These are phyloP conservation scores for Suhomyces kilbournensis DNA, from an alignment of 805 yeast species.

Conservation along the genomic window DNA sequence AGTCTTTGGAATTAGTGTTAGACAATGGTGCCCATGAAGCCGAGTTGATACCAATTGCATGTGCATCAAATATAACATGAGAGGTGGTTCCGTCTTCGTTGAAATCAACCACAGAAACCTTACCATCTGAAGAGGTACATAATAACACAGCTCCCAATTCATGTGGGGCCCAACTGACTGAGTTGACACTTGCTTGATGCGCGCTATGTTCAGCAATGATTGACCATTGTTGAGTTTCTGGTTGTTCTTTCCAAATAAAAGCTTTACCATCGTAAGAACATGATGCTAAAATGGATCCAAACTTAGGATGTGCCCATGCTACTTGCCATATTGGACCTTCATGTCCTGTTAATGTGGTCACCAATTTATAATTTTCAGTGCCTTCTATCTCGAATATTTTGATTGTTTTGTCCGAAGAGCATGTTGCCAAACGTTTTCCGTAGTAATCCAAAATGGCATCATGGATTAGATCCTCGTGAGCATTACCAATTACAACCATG, in stretches of 20 bases:
- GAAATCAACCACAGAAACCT: conserved; percentile 85
- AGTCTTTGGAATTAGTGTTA: conserved; percentile 24
- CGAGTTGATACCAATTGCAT: conserved; percentile 89
- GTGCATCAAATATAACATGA: conserved; percentile 69
- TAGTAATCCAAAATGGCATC: conserved; percentile 97
- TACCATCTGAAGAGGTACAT: conserved; percentile 92
- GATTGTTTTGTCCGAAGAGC: conserved; percentile 94
- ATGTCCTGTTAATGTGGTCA: conserved; percentile 87
- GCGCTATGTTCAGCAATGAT: conserved; percentile 81
- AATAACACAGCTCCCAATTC: conserved; percentile 91
- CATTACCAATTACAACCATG: conserved; percentile 83
- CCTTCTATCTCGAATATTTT: conserved; percentile 85
- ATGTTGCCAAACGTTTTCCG: conserved; percentile 93
- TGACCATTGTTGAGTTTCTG: conserved; percentile 81
- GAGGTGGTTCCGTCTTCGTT: conserved; percentile 81
- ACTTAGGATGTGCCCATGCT: conserved; percentile 98
- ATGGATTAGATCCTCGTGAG: conserved; percentile 90
- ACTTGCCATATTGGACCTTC: conserved; percentile 99
- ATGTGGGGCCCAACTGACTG: conserved; percentile 96
- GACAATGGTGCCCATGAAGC: conserved; percentile 90
- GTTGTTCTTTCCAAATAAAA: conserved; percentile 83
- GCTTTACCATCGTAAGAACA: conserved; percentile 96
- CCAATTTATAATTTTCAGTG: conserved; percentile 74
- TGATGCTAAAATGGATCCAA: conserved; percentile 90
- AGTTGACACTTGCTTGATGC: conserved; percentile 92